phyloP scores from a whole-genome alignment of 495 filamentous ascomycete genomes.

The Opeltia flavorubescens region DNA sequence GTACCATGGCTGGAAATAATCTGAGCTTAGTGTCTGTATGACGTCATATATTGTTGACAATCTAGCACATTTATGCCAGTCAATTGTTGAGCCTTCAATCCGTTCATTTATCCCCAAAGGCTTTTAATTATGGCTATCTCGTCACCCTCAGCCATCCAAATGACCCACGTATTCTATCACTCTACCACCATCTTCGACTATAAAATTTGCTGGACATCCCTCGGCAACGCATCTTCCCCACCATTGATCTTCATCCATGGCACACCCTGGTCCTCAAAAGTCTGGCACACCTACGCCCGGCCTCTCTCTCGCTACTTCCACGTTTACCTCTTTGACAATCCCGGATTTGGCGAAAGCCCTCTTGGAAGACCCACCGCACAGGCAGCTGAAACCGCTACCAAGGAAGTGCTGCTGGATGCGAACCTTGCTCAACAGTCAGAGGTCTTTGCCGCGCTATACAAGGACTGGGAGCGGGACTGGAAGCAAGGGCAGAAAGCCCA shows the following conservation, averaged over 20 bases:
- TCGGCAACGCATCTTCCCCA: slow-evolving; percentile 11
- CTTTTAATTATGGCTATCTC: no score
- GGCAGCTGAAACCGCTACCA: no score
- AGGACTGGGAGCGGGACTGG: slow-evolving; percentile 13
- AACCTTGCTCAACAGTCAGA: slow-evolving; percentile 18
- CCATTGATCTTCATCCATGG: slow-evolving; percentile 25
- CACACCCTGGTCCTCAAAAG: slow-evolving; percentile 23
- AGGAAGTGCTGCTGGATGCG: slow-evolving; percentile 14
- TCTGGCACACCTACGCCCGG: slow-evolving; percentile 20
- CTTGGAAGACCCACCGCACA: slow-evolving; percentile 9
- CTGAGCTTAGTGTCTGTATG: no score
- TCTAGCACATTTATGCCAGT: no score
- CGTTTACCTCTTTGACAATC: slow-evolving; percentile 28
- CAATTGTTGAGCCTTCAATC: no score
- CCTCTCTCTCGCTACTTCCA: slow-evolving; percentile 16
- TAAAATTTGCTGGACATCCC: slow-evolving; percentile 17
- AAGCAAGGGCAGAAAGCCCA: slow-evolving; percentile 10
- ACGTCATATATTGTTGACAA: no score
- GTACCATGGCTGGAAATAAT: no score
- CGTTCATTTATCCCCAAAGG: no score
- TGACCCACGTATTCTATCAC: no score
- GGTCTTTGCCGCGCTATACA: slow-evolving; percentile 20
- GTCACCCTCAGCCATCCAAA: no score
- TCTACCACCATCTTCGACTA: slow-evolving; percentile 6
- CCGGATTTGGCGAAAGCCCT: slow-evolving; percentile 20